phyloP scores from a whole-genome alignment of 345 rosid genomes.

The rapeseed (Brassica napus) region DNA sequence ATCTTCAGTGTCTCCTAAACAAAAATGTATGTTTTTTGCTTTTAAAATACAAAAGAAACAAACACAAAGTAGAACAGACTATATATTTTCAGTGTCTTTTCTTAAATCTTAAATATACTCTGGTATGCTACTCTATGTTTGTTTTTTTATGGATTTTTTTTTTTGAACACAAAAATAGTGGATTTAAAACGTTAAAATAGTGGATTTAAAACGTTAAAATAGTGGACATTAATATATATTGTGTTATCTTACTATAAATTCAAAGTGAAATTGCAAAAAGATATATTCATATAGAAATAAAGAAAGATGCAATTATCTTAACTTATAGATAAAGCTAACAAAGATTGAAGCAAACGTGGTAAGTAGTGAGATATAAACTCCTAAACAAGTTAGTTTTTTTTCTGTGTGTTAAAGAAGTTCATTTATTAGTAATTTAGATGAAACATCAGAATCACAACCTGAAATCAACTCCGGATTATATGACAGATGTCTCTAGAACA shows the following conservation, averaged over 20 bases:
- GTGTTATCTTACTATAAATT: background rate
- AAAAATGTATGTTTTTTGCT: background rate
- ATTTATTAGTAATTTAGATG: conserved; percentile 2
- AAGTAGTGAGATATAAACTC: background rate
- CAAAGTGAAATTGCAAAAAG: background rate
- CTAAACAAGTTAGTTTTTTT: background rate
- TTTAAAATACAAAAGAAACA: background rate
- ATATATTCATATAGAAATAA: background rate
- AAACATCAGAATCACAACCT: background rate
- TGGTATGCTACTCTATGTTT: background rate
- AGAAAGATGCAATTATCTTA: background rate
- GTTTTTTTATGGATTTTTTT: background rate
- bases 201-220: too few relatives aligned
- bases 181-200: background rate
- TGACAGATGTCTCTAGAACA: conserved; percentile 16
- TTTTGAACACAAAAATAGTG: too few relatives aligned
- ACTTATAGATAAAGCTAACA: background rate
- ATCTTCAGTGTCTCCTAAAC: background rate
- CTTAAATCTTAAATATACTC: background rate
- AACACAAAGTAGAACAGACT: background rate
- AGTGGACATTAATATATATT: background rate
- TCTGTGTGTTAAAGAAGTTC: background rate
- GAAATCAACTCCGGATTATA: background rate
- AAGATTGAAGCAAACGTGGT: background rate
- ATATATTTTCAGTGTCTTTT: background rate